Evolutionary conservation across 2,329 filamentous ascomycete genomes (phyloP).

Genomic region (Hypomyces rosellus): DNA sequence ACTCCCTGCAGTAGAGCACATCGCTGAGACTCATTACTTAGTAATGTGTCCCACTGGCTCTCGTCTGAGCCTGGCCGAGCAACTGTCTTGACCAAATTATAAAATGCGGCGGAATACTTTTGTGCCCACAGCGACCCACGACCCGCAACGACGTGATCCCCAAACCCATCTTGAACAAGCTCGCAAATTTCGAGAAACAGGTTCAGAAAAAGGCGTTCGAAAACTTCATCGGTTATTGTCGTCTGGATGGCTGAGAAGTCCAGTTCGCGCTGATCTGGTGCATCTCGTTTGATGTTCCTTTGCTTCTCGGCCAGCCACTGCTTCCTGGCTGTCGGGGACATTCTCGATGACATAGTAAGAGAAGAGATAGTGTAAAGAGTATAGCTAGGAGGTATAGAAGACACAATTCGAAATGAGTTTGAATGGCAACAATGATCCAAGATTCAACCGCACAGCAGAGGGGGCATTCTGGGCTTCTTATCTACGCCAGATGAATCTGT

Average conservation of each 20-base stretch:
- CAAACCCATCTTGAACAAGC: slow-evolving; percentile 18
- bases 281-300: neutral
- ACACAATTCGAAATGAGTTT: too few species aligned
- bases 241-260: slow-evolving; percentile 3
- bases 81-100: slow-evolving; percentile 20
- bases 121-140: slow-evolving; percentile 19
- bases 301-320: neutral
- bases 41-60: slow-evolving; percentile 23
- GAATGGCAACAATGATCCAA: too few species aligned
- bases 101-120: slow-evolving; percentile 17
- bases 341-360: neutral
- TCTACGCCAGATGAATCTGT: too few species aligned
- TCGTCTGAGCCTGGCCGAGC: slow-evolving; percentile 21
- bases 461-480: too few species aligned
- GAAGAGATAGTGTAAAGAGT: neutral
- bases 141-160: neutral
- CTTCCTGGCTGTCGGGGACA: neutral
- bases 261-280: slow-evolving; percentile 6
- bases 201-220: slow-evolving; percentile 16
- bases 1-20: slow-evolving; percentile 21
- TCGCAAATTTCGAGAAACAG: slow-evolving; percentile 19
- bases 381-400: too few species aligned
- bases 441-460: too few species aligned
- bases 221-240: slow-evolving; percentile 14
- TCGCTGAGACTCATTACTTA: slow-evolving; percentile 18